Base-by-base conservation (phyloP, 495 filamentous ascomycete species). In the Penicillium pancosmium region DNA sequence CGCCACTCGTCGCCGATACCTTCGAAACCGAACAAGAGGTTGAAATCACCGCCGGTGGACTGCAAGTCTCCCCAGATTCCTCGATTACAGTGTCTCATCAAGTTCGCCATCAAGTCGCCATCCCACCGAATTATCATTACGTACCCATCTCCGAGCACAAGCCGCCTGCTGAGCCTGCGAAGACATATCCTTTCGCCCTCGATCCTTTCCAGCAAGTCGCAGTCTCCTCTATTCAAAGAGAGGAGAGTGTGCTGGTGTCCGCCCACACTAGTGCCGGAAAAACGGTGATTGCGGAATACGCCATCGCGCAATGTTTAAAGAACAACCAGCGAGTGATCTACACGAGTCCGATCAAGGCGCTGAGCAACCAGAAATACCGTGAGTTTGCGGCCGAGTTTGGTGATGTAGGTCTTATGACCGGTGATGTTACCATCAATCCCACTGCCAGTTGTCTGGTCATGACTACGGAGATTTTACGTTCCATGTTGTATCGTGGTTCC, bases 391-490 rank as follows among this genome's bases (percentile, higher is more conserved):
- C 89, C 35, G 92, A 97, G 53, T 98, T 98, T 76, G 92, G 92
- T 41, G 94, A 98, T 72, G 94, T 97, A 55, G 94, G 94, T 36
- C 80, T 98, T 59, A 98, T 98, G 94, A 98, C 94, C 4, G 94
- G 94, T 64, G 94, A 98, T 83, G 95, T 95, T 56, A 98, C 94
- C 27, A 98, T 98, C 76, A 98, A 98, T 67, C 95, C 95, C 36
- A 97, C 94, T 2, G 94, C 94, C 43, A 96, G 92, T 40, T 98
- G 94, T 74, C 84, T 98, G 54, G 94, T 98, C 64, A 98, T 98
- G 94, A 98, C 94, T 4, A 98, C 94, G 8, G 94, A 98, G 82
- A 98, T 98, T 90, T 76, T 98, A 63, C 88, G 94, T 48, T 98
- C 94, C 6, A 98, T 98, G 94, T 74, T 98, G 71, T 98, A 98